phyloP scores from a whole-genome alignment of 495 filamentous ascomycete species.

The Viridothelium virens region DNA sequence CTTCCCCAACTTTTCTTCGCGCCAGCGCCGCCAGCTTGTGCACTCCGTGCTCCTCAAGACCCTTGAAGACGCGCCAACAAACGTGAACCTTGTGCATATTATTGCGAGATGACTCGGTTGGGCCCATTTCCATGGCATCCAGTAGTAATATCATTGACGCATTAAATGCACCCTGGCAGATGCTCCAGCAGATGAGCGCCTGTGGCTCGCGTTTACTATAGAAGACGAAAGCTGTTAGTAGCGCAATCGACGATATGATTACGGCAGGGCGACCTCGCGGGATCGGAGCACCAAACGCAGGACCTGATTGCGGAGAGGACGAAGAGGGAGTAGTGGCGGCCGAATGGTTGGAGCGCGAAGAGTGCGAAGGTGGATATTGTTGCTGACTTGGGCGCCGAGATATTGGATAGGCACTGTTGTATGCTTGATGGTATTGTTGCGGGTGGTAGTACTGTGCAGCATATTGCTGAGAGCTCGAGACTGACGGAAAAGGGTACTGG shows the following conservation, averaged over 20 bases:
- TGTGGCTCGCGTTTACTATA: constrained; percentile 37
- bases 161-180: constrained; percentile 45
- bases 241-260: constrained; percentile 35
- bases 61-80: constrained; percentile 37
- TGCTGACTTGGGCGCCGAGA: background rate
- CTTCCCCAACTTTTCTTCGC: constrained; percentile 32
- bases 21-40: constrained; percentile 40
- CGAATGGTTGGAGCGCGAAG: constrained; percentile 1
- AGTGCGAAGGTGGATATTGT: background rate
- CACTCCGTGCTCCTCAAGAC: constrained; percentile 38
- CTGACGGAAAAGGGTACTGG: constrained; percentile 10
- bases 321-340: constrained; percentile 10
- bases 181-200: constrained; percentile 42
- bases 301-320: constrained; percentile 4
- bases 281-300: constrained; percentile 18
- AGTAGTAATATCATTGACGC: constrained; percentile 42
- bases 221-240: constrained; percentile 41
- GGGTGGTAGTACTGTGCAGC: background rate
- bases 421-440: constrained; percentile 3
- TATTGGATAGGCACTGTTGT: background rate
- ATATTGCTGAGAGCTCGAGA: background rate
- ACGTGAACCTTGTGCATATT: constrained; percentile 31
- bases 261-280: constrained; percentile 39
- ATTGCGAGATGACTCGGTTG: background rate
- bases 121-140: constrained; percentile 40